Conservation (phyloP, 208 protist species). For the Leishmania martiniquensis region DNA sequence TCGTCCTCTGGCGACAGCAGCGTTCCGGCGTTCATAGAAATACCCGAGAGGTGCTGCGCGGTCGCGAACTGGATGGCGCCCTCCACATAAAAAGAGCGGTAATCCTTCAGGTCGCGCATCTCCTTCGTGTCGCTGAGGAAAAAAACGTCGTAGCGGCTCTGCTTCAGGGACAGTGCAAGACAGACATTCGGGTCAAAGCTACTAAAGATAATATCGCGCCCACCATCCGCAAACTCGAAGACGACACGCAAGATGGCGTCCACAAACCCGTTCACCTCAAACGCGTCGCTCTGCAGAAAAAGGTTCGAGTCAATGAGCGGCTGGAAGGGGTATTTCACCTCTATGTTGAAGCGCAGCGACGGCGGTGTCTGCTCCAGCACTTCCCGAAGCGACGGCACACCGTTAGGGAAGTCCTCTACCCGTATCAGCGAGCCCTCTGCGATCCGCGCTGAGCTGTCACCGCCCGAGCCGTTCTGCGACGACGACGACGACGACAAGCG, state of each 20-base stretch:
- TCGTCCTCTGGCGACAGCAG: conserved; percentile 39
- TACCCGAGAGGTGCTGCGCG: conserved; percentile 63
- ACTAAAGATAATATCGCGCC: conserved; percentile 73
- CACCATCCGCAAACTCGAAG: conserved; percentile 54
- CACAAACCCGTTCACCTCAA: conserved; percentile 84
- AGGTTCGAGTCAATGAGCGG: conserved; percentile 72
- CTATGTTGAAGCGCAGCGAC: conserved; percentile 67
- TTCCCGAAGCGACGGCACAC: conserved; percentile 63
- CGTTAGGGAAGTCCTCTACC: conserved; percentile 71
- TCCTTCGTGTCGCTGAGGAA: conserved; percentile 76
- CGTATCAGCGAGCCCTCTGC: conserved; percentile 38
- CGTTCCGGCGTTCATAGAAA: conserved; percentile 69
- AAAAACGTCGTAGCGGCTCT: conserved; percentile 84
- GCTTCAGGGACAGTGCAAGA: conserved; percentile 67
- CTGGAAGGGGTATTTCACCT: conserved; percentile 84
- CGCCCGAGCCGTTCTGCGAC: neutral
- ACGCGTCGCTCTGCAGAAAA: conserved; percentile 72
- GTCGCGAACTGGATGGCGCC: conserved; percentile 76
- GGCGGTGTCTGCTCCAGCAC: conserved; percentile 62
- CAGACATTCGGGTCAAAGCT: conserved; percentile 86
- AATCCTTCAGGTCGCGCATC: conserved; percentile 79
- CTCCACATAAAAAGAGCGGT: conserved; percentile 73
- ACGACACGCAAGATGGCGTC: conserved; percentile 72
- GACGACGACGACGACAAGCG: conserved; percentile 32
- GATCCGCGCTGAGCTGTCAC: neutral